Percentiles rank a stretch among this genome's conserved stretches.
Conservation (phyloP, 2,329 filamentous ascomycete genomes). For the Colletotrichum cuscutae region DNA sequence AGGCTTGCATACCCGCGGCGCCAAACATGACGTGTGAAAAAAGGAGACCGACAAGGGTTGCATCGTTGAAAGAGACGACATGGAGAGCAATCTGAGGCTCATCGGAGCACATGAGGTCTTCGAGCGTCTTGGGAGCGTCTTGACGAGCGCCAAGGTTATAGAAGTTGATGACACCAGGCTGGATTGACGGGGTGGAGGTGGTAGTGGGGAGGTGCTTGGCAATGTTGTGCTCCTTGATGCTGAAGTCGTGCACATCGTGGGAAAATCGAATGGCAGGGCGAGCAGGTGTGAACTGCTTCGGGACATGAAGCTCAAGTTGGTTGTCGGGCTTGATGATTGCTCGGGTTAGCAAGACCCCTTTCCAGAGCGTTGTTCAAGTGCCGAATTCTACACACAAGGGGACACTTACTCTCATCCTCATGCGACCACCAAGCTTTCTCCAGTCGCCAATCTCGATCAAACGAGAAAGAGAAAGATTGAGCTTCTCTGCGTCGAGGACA, state of each 20-base stretch:
- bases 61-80: conserved; percentile 59
- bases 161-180: conserved; percentile 35
- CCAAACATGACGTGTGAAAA: conserved; percentile 62
- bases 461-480: conserved; percentile 47
- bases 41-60: conserved; percentile 57
- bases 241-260: conserved; percentile 46
- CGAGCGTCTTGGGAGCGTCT: conserved; percentile 39
- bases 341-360: background rate
- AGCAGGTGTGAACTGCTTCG: conserved; percentile 41
- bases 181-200: conserved; percentile 35
- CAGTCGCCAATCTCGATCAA: conserved; percentile 56
- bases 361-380: too few species aligned
- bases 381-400: background rate
- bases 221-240: conserved; percentile 53
- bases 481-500: conserved; percentile 53
- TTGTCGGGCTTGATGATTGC: conserved; percentile 31
- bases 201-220: conserved; percentile 48
- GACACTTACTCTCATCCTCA: conserved; percentile 49
- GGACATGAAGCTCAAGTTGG: conserved; percentile 46
- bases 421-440: conserved; percentile 57
- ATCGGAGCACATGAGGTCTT: conserved; percentile 54
- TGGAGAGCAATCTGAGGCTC: conserved; percentile 58
- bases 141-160: conserved; percentile 33
- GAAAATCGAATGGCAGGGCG: conserved; percentile 53
- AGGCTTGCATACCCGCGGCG: conserved; percentile 51